Evolutionary conservation across 2,329 filamentous ascomycete species (phyloP).

Genomic region (Tolypocladium tropicale): DNA sequence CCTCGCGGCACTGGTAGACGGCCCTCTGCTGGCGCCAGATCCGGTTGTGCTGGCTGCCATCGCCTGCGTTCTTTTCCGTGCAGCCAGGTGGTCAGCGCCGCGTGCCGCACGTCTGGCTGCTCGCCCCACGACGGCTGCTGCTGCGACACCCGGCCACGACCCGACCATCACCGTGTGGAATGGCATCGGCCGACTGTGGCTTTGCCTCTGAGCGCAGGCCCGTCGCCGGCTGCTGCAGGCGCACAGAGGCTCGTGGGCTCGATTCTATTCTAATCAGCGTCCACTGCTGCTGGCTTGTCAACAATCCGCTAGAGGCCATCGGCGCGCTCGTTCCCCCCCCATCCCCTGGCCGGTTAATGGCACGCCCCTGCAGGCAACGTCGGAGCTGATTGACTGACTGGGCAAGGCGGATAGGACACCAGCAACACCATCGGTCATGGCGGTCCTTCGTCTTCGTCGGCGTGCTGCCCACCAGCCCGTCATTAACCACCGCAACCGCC

Average conservation of each 20-base stretch:
- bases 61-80: not conserved
- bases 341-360: not conserved
- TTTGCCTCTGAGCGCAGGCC: not conserved
- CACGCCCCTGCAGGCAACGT: slow-evolving; percentile 3
- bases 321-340: not conserved
- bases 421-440: not conserved
- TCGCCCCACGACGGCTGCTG: not conserved
- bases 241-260: not conserved
- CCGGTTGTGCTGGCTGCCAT: not conserved
- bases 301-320: not conserved
- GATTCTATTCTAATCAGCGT: not conserved
- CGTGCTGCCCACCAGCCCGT: not conserved
- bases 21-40: not conserved
- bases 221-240: not conserved
- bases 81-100: too few relatives aligned
- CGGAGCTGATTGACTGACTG: slow-evolving; percentile 15
- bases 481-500: not conserved
- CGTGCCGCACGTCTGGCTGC: not conserved
- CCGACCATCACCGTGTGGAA: not conserved
- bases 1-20: not conserved
- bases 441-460: not conserved
- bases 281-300: not conserved
- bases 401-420: slow-evolving; percentile 1
- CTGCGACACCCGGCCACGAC: not conserved
- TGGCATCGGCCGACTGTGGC: not conserved